Evolutionary conservation across 805 yeast species (phyloP).

Genomic region (Hanseniaspora meyeri): DNA sequence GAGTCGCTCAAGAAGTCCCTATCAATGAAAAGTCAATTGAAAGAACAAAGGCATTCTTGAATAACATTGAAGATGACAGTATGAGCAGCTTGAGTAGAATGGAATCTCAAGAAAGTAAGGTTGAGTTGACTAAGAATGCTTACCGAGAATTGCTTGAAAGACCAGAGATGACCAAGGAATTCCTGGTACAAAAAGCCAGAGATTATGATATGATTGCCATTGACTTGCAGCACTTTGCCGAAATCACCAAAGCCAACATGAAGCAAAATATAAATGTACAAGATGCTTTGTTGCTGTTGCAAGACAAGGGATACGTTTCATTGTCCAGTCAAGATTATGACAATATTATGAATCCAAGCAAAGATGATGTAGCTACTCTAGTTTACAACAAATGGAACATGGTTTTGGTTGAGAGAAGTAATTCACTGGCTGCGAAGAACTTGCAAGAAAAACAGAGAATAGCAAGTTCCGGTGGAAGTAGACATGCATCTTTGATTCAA

Average conservation of each 20-base stretch:
- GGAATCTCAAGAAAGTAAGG: neutral
- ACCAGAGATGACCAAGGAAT: conserved; percentile 16
- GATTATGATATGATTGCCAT: conserved; percentile 17
- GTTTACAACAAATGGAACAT: conserved; percentile 15
- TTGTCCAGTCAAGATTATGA: conserved; percentile 27
- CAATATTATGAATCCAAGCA: neutral
- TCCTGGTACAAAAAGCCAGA: conserved; percentile 16
- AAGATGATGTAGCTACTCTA: conserved; percentile 4
- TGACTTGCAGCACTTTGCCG: conserved; percentile 15
- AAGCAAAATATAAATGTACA: conserved; percentile 14
- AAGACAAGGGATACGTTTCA: conserved; percentile 28
- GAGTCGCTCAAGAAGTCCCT: neutral
- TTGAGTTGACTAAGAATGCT: neutral
- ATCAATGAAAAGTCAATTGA: neutral
- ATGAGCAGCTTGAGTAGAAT: neutral
- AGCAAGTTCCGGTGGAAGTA: neutral
- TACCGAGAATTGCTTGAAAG: conserved; percentile 3
- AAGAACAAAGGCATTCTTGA: neutral
- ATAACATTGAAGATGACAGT: neutral
- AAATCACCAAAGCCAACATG: conserved; percentile 15
- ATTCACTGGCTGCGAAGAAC: neutral
- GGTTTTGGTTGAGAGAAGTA: conserved; percentile 11
- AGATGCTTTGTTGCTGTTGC: conserved; percentile 22
- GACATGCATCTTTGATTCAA: conserved; percentile 9
- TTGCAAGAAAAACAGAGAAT: neutral